Evolutionary conservation across 2,329 filamentous ascomycete species (phyloP).

Genomic region (Penicillium hordei): DNA sequence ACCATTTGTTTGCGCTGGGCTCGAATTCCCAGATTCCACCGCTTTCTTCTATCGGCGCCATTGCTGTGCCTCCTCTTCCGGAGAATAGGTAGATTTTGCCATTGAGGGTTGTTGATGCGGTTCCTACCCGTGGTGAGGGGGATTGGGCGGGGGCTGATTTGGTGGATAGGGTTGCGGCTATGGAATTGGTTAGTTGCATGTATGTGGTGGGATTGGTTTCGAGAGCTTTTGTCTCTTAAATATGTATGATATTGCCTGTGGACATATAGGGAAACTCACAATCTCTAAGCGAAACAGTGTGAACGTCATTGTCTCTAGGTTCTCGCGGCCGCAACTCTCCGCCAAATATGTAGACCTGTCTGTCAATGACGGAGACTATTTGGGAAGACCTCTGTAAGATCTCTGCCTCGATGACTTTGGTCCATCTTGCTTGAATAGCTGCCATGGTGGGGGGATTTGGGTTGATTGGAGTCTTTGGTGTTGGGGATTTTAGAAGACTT

Average conservation of each 20-base stretch:
- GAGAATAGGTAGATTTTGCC: slow-evolving; percentile 77
- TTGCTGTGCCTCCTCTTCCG: slow-evolving; percentile 68
- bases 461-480: neutral
- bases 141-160: slow-evolving; percentile 32
- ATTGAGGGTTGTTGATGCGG: slow-evolving; percentile 67
- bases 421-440: slow-evolving; percentile 1
- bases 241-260: neutral
- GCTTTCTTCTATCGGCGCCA: slow-evolving; percentile 70
- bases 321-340: slow-evolving; percentile 68
- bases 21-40: slow-evolving; percentile 77
- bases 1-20: slow-evolving; percentile 64
- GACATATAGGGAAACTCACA: slow-evolving; percentile 8
- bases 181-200: neutral
- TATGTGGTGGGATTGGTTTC: no score
- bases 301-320: slow-evolving; percentile 70
- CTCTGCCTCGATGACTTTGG: slow-evolving; percentile 24
- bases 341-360: slow-evolving; percentile 70
- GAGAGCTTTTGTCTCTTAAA: neutral
- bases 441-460: neutral
- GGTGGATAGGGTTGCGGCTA: neutral
- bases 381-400: slow-evolving; percentile 66
- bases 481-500: neutral
- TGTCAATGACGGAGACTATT: slow-evolving; percentile 60
- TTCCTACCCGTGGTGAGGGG: slow-evolving; percentile 69
- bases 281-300: slow-evolving; percentile 57